Base-by-base conservation (phyloP, 2,329 filamentous ascomycete genomes). In the Colletotrichum scovillei region DNA sequence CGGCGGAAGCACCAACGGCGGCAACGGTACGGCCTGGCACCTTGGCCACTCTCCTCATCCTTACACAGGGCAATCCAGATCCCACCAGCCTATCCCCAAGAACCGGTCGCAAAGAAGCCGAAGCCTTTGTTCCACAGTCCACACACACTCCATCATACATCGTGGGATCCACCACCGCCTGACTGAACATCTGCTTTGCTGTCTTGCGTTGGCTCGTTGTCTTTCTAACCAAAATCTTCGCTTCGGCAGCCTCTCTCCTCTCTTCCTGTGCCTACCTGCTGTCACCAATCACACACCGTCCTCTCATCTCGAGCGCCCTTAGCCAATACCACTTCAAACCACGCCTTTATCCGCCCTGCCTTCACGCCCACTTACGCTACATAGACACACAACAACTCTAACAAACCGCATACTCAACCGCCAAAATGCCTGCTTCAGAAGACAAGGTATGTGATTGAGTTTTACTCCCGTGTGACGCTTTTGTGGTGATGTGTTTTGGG, bases 391-490 rank as follows among this genome's bases (percentile, higher is more conserved):
- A 46, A 55, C 22, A 57, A 55, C 22, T 38, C 32, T 49, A 60
- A 70, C 67, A 65, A 64, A 35, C 30, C 26, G 63, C 28, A 42
- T n/a, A 6, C 14, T 46, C 28, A 52, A 63, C 68, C 49, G 49
- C 42, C 72, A 74, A 60, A 71, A 75, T 75, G 74, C 72, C 74
- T 63, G 74, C 59, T 42, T 72, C 76, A 55, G 79, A 82, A 63
- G 80, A 82, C 28, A 80, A 80, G 75, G 82, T 83, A 74, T 67
- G 80, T 78, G 63, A 76, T 22, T 16, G 6, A 70, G 60, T 71
- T 70, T 32, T 46, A 38, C 14, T 12, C 63, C 72, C 73, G 42
- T 78, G 80, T 53, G 77, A 81, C 78, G 60, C 73, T 53, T 14
- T 22, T 69, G 67, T 72, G 74, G 22, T 77, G 75, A 35, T 68